These are phyloP conservation scores for Leccinum broughii DNA, from an alignment of 768 basidiomycete genomes.

Conservation along the genomic window DNA sequence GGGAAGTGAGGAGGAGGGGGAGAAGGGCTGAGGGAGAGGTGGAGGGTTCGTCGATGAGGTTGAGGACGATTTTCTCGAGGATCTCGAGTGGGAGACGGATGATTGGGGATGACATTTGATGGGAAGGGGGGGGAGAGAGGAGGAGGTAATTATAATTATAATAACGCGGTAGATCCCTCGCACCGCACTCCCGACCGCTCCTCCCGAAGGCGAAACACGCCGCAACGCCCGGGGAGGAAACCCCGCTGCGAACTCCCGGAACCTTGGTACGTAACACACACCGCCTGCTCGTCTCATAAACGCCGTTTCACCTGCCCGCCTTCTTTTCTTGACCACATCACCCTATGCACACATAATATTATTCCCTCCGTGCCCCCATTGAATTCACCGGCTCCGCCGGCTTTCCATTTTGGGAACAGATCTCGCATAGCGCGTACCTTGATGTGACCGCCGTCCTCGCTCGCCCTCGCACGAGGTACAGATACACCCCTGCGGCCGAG, in stretches of 20 bases:
- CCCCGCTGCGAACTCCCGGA: background rate
- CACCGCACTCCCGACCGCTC: background rate
- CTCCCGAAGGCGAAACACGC: background rate
- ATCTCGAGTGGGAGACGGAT: constrained; percentile 42
- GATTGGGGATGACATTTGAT: constrained; percentile 27
- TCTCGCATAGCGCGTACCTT: background rate
- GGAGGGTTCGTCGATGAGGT: constrained; percentile 30
- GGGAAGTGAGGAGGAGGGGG: constrained; percentile 50
- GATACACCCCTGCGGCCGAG: background rate
- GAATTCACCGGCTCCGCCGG: background rate
- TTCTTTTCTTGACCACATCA: background rate
- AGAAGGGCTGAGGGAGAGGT: constrained; percentile 43
- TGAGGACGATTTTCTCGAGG: constrained; percentile 52
- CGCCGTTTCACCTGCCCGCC: background rate
- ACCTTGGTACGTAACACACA: background rate
- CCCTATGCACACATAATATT: too few relatives aligned
- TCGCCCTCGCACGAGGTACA: background rate
- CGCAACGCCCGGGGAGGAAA: background rate
- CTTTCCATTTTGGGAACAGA: background rate
- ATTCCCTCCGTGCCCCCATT: background rate
- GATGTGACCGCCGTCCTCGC: background rate
- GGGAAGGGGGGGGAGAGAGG: background rate
- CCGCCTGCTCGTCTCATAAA: background rate
- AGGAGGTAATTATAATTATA: background rate
- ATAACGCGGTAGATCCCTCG: background rate